Evolutionary conservation across 2,329 filamentous ascomycete genomes (phyloP).

Genomic region (Alternaria arbusti): DNA sequence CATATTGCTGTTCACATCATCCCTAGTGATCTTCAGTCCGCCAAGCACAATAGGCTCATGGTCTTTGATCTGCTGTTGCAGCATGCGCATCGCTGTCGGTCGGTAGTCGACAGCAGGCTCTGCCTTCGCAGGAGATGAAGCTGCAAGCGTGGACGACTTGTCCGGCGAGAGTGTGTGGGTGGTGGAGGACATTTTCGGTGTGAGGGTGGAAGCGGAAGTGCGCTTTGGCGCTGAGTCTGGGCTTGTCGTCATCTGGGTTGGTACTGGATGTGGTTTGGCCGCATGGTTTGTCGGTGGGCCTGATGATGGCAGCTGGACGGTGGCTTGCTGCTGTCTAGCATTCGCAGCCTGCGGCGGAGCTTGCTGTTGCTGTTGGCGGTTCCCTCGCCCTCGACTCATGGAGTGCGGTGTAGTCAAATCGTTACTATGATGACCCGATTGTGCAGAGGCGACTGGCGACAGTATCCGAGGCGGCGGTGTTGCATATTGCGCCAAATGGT

Average conservation of each 20-base stretch:
- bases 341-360: rapidly evolving
- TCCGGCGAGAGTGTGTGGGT: background rate
- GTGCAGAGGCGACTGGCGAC: background rate
- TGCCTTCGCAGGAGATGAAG: background rate
- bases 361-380: background rate
- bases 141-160: background rate
- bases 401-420: no score
- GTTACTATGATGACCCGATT: no score
- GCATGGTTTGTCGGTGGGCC: background rate
- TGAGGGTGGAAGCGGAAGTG: rapidly evolving
- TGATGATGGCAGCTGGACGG: background rate
- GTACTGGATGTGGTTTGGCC: background rate
- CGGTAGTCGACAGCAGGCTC: background rate
- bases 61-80: background rate
- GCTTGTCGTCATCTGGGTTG: background rate
- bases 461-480: background rate
- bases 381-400: background rate
- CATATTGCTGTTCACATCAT: background rate
- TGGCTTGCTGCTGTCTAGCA: background rate
- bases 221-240: background rate
- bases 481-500: background rate
- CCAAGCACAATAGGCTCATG: background rate
- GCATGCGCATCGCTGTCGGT: background rate
- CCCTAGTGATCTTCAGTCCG: background rate
- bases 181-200: background rate